phyloP scores from a whole-genome alignment of 352 stramenopile genomes.

The Phytopythium vexans region DNA sequence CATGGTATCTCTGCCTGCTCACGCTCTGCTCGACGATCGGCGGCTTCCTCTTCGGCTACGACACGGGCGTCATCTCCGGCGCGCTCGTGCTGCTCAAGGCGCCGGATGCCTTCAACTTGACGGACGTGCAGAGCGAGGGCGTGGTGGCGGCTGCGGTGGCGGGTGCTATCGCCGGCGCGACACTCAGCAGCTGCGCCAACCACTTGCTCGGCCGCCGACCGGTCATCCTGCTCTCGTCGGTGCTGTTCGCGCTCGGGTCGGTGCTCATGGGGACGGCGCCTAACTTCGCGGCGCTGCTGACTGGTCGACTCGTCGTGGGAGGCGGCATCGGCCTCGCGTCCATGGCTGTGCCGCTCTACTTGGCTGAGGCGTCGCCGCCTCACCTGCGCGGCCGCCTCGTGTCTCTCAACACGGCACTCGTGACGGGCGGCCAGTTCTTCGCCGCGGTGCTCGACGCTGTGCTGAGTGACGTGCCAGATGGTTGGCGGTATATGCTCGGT shows the following conservation, averaged over 20 bases:
- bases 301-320: constrained; percentile 59
- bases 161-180: constrained; percentile 63
- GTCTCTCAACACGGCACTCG: constrained; percentile 72
- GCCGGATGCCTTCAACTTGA: constrained; percentile 54
- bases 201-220: constrained; percentile 53
- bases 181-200: constrained; percentile 56
- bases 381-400: constrained; percentile 63
- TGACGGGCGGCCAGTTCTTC: constrained; percentile 81
- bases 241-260: constrained; percentile 58
- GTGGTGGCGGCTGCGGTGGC: constrained; percentile 72
- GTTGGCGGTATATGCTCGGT: constrained; percentile 83
- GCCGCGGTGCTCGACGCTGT: constrained; percentile 58
- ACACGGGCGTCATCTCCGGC: constrained; percentile 79
- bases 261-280: constrained; percentile 52
- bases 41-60: constrained; percentile 81
- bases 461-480: constrained; percentile 43
- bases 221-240: constrained; percentile 62
- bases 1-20: constrained; percentile 47
- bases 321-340: constrained; percentile 68
- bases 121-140: constrained; percentile 51
- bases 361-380: constrained; percentile 67
- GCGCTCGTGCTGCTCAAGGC: constrained; percentile 70
- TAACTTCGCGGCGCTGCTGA: constrained; percentile 47
- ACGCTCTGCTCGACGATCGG: constrained; percentile 69
- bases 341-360: constrained; percentile 78